Evolutionary conservation across 129 eudicot species (phyloP), one percentile per base, ranked within the genome.

Genomic region (Saposhnikovia divaricata): DNA sequence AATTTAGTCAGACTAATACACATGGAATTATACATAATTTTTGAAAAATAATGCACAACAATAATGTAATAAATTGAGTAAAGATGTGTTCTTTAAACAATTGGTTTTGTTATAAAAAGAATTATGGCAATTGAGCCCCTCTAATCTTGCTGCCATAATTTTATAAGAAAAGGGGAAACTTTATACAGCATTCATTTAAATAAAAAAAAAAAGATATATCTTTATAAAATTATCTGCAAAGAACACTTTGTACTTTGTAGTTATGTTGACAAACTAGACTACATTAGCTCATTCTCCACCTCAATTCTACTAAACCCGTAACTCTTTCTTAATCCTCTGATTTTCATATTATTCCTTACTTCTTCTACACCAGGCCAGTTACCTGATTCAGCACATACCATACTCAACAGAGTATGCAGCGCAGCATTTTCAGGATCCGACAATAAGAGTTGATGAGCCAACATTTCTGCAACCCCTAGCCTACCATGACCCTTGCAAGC

Each of bases 401-500:
- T 81, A 53, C 96, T 87, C 83, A 90, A 79, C 87, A 85, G 63
- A 23, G 88, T 83, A 80, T 83, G 73, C 66, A 88, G 82, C 31
- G 97, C 86, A 69, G 91, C 92, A 83, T 84, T 85, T 73, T 82
- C 88, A 42, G 90, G 91, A 55, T 88, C 93, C 21, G 78, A 69
- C 78, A 79, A 78, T 16, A 88, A 78, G 78, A 92, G 90, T 68
- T 76, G 74, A 83, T 73, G 79, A 42, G 88, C 93, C 81, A 88
- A 37, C 65, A n/a, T 53, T 80, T 86, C 89, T 0, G 86, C 93
- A 75, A 85, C 53, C 72, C 89, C 96, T 57, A 87, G 77, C 75
- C 87, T 88, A 68, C 93, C 91, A 80, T 90, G 90, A 79, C 82
- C 72, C 80, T 84, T 90, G 82, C 97, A 90, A 83, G 90, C 84